Base-by-base conservation (phyloP, 2,329 filamentous ascomycete species). In the Aureobasidium leucospermi region DNA sequence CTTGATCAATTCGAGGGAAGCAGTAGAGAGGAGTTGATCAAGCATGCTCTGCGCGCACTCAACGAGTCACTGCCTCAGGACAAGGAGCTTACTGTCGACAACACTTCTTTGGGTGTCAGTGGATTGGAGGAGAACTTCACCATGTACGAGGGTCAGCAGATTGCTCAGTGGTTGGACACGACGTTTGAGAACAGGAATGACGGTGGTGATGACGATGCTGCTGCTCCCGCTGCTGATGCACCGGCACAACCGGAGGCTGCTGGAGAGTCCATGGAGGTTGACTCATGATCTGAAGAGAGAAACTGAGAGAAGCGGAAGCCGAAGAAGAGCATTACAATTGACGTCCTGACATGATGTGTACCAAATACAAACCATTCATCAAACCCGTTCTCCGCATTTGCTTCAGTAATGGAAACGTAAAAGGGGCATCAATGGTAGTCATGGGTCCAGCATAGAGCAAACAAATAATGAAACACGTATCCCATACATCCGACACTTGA, bases 1-100 rank as follows among this genome's bases (percentile, higher is more conserved):
- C 77, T 96, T 63, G 92, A 96, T 64, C 78, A 85, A 66, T 97
- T 99, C 73, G 82, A 84, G 68, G 81, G 82, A 65, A 86, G 85
- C 71, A 84, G 81, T 64, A 81, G 89, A 68, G 93, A 96, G 71
- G 89, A 96, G 75, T 79, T 99, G 70, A 86, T 99, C 68, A 85
- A 85, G 76, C 94, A 99, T 78, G 94, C 93, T 34, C 79, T 99
- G 71, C 84, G 84, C 71, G 93, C 94, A 55, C 79, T 99, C 71
- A 96, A 96, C 81, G 94, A 99, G 81, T 96, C 89, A 67, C 79
- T 99, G 73, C 88, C 89, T 60, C 93, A 97, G 82, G 94, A 99
- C 77, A 96, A 95, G 80, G 92, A 97, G 81, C 79, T 99, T 73
- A 97, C 93, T 59, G 85, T 96, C 42, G 94, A 97, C 74, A 99